Evolutionary conservation across 108 stramenopile species (phyloP).

Genomic region (Poteriospumella lacustris): DNA sequence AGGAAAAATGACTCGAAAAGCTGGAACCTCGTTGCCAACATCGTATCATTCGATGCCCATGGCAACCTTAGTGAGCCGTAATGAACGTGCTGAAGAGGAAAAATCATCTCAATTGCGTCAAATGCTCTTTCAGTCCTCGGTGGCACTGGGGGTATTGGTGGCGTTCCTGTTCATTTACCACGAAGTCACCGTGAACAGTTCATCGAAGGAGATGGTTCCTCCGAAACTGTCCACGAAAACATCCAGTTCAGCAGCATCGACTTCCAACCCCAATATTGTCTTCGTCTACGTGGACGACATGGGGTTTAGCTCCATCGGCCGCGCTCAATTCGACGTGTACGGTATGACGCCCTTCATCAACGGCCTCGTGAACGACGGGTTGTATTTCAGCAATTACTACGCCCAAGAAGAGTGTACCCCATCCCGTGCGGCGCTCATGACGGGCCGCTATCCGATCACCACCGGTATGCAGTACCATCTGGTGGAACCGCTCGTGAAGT

Average conservation of each 20-base stretch:
- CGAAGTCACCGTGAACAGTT: too few relatives aligned
- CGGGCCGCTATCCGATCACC: conserved; percentile 28
- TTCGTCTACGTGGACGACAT: background rate
- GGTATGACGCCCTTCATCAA: conserved; percentile 27
- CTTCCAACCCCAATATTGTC: background rate
- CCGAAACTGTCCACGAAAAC: too few relatives aligned
- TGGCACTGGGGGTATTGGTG: too few relatives aligned
- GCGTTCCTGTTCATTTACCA: too few relatives aligned
- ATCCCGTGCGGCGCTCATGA: conserved; percentile 35
- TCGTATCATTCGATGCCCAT: too few relatives aligned
- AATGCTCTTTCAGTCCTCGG: too few relatives aligned
- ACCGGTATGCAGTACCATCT: conserved; percentile 20
- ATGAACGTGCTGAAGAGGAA: too few relatives aligned
- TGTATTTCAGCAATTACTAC: conserved; percentile 37
- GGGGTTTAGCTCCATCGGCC: conserved; percentile 32
- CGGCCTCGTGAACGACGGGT: conserved; percentile 1
- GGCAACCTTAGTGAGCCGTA: too few relatives aligned
- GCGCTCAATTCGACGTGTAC: conserved; percentile 13
- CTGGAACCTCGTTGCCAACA: too few relatives aligned
- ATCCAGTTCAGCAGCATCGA: background rate
- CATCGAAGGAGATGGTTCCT: too few relatives aligned
- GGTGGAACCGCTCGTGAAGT: background rate
- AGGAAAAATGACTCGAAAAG: too few relatives aligned
- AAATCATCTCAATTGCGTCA: too few relatives aligned
- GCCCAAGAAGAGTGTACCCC: conserved; percentile 33